A percentile compares a stretch with the other conserved stretches of the same genome.
phyloP scores from a whole-genome alignment of 23 red algal genomes.

The Gracilaria gracilis region DNA sequence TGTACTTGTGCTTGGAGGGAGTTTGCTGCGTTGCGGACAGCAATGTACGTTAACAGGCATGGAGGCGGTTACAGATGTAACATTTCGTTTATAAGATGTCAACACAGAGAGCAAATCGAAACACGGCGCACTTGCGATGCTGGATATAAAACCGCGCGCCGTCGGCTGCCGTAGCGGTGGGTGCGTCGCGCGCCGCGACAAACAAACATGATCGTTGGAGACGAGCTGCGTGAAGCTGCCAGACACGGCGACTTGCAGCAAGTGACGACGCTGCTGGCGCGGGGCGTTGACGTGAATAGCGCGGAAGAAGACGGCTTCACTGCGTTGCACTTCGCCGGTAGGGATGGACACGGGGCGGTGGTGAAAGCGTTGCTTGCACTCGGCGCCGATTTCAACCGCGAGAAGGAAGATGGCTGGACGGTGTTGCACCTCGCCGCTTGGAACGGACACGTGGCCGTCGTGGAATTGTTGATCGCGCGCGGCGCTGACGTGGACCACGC shows the following conservation, averaged over 20 bases:
- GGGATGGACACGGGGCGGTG: background rate
- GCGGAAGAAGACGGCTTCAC: background rate
- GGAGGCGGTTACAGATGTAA: too few relatives aligned
- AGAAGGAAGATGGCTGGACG: background rate
- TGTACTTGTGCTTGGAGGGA: too few relatives aligned
- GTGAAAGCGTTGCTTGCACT: background rate
- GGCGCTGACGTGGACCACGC: background rate
- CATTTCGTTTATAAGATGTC: too few relatives aligned
- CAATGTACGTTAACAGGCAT: too few relatives aligned
- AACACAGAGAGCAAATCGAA: too few relatives aligned
- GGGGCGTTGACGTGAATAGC: constrained; percentile 21
- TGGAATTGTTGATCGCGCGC: background rate
- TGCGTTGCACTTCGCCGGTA: background rate
- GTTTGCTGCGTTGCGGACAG: too few relatives aligned
- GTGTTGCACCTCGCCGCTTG: background rate
- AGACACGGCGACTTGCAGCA: background rate
- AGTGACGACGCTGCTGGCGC: background rate
- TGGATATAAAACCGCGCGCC: too few relatives aligned
- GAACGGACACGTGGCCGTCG: background rate
- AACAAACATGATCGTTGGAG: background rate
- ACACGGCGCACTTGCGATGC: too few relatives aligned
- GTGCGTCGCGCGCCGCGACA: too few relatives aligned
- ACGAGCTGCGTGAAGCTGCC: constrained; percentile 3
- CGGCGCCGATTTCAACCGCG: background rate
- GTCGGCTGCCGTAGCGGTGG: too few relatives aligned